Conservation (phyloP, 495 filamentous ascomycete genomes). For the Hapsidospora chrysogenum region DNA sequence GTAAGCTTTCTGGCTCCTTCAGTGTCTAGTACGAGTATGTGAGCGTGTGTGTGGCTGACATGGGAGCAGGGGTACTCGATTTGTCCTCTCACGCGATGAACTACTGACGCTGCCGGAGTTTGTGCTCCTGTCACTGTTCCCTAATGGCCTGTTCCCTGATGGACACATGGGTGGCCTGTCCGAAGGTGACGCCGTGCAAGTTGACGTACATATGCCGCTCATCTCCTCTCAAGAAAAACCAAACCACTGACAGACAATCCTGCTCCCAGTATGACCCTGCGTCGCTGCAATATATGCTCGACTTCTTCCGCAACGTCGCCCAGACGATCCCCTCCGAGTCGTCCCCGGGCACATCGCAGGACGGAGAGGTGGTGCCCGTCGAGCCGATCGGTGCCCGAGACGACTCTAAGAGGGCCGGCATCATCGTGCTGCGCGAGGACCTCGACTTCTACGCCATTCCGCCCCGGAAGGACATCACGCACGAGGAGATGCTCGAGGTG, state of each 20-base stretch:
- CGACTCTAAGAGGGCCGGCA: constrained; percentile 66
- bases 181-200: constrained; percentile 86
- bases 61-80: constrained; percentile 89
- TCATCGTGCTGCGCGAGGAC: constrained; percentile 93
- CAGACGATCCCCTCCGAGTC: constrained; percentile 72
- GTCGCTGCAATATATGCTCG: constrained; percentile 96
- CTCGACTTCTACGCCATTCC: constrained; percentile 97
- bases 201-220: constrained; percentile 58
- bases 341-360: constrained; percentile 42
- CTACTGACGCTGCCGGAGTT: constrained; percentile 92
- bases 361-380: constrained; percentile 45
- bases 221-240: constrained; percentile 21
- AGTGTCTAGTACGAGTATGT: too few relatives aligned
- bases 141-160: constrained; percentile 93
- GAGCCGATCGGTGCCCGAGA: constrained; percentile 37
- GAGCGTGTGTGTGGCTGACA: too few relatives aligned
- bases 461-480: constrained; percentile 67
- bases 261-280: constrained; percentile 77
- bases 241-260: constrained; percentile 34
- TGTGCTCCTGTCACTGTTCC: constrained; percentile 94
- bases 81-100: constrained; percentile 86
- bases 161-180: constrained; percentile 84
- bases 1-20: too few relatives aligned
- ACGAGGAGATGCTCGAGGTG: constrained; percentile 86
- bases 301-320: constrained; percentile 93